Evolutionary conservation across 139 green algal genomes (phyloP), one percentile per base, ranked within the genome.

Genomic region (Deuterostichococcus epilithicus): DNA sequence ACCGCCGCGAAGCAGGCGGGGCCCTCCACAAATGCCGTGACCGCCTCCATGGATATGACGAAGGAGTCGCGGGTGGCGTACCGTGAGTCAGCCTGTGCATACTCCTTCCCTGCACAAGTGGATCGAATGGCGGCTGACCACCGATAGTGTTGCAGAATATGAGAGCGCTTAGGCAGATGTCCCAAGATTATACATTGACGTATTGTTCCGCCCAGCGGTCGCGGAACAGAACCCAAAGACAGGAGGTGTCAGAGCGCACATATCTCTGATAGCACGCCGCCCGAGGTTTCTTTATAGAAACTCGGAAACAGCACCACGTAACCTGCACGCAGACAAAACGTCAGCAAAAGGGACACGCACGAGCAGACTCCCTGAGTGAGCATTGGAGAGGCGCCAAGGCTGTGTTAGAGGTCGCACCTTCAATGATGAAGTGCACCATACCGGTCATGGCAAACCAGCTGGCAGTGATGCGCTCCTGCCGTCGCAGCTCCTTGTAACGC

Each of bases 41-140:
- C 52, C 2, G 78, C 82, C 60, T 97, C 93, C 87, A 98, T 95
- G 30, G 70, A 74, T 25, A 97, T 89, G 25, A 93, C 84, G 75
- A 95, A 97, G n/a, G 86, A 76, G 65, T 97, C 94, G 5, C 93
- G 84, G 6, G 86, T 91, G 18, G 88, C 90, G 77, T 98, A 97
- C 36, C 93, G 86, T 1, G 88, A 95, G 86, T 97, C 93, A 1
- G 88, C 93, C 70, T 95, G 95, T 65, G 80, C 73, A 78, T 97
- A 97, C 85, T 97, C 93, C 86, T 97, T 97, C 93, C 91, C 89
- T 95, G 81, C 35, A 35, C 6, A 6, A 39, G 32, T 5, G 68
- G 30, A 22, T 26, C 10, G 35, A 30, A 44, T 33, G 22, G 69
- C 0, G 13, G 5, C 25, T 74, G 5, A 13, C 1, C 8, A 1